Evolutionary conservation across 176 grass and related monocot species (phyloP).

Genomic region (Oryza longistaminata): DNA sequence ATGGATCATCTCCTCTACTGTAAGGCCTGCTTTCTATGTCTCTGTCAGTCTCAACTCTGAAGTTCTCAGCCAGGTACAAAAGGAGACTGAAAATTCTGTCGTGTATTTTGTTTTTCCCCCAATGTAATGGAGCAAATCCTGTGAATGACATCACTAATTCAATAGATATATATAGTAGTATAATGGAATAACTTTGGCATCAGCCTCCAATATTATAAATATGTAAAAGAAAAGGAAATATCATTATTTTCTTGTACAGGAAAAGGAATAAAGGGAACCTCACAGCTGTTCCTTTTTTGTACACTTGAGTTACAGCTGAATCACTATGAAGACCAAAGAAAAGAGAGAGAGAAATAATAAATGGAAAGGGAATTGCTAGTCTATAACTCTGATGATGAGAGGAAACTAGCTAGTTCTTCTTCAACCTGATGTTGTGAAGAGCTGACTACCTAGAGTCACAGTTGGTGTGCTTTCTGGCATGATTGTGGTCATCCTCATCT

Average conservation of each 20-base stretch:
- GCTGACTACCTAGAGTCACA: slow-evolving; percentile 94
- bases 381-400: slow-evolving; percentile 28
- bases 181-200: neutral
- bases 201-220: neutral
- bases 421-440: slow-evolving; percentile 73
- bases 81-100: neutral
- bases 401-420: slow-evolving; percentile 35
- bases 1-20: neutral
- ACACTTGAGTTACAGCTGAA: slow-evolving; percentile 66
- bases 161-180: slow-evolving; percentile 11
- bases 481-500: slow-evolving; percentile 72
- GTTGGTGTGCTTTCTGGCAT: slow-evolving; percentile 63
- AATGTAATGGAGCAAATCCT: neutral
- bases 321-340: slow-evolving; percentile 28
- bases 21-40: neutral
- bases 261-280: slow-evolving; percentile 30
- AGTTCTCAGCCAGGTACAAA: slow-evolving; percentile 22
- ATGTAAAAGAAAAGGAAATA: slow-evolving; percentile 8
- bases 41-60: slow-evolving; percentile 16
- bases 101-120: neutral
- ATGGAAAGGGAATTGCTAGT: slow-evolving; percentile 33
- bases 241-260: slow-evolving; percentile 20
- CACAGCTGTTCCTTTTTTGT: slow-evolving; percentile 62
- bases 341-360: neutral
- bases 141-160: neutral